phyloP scores from a whole-genome alignment of 306 rosid genomes.

The Acacia acuminata region DNA sequence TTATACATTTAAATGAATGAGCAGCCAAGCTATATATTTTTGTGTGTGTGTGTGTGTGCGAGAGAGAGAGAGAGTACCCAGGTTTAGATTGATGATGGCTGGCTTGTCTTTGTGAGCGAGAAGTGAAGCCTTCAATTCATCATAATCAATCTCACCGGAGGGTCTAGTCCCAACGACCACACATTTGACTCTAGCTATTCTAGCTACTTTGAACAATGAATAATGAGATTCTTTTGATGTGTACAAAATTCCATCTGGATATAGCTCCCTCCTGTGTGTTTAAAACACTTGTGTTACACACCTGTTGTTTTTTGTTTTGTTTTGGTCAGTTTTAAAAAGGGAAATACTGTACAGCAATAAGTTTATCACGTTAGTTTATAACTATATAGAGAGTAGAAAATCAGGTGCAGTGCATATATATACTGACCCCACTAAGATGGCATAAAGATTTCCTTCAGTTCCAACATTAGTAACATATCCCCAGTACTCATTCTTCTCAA shows the following conservation, averaged over 20 bases:
- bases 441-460: conserved; percentile 17
- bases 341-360: too few relatives aligned
- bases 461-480: conserved; percentile 64
- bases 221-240: neutral
- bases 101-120: neutral
- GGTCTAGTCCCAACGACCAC: neutral
- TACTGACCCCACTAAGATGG: neutral
- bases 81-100: neutral
- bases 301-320: too few relatives aligned
- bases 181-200: neutral
- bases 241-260: neutral
- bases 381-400: too few relatives aligned
- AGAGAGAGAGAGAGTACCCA: neutral
- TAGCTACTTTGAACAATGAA: neutral
- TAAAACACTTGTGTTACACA: too few relatives aligned
- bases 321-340: too few relatives aligned
- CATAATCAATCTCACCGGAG: neutral
- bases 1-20: too few relatives aligned
- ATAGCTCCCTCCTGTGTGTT: neutral
- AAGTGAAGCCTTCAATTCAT: neutral
- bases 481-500: conserved; percentile 57
- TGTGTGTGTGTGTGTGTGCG: too few relatives aligned
- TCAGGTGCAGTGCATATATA: neutral
- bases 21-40: too few relatives aligned
- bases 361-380: too few relatives aligned